Percentiles rank a stretch among this genome's conserved stretches.
These are phyloP conservation scores for Acanthamoeba castellanii DNA, from an alignment of 208 protist species.

Conservation along the genomic window DNA sequence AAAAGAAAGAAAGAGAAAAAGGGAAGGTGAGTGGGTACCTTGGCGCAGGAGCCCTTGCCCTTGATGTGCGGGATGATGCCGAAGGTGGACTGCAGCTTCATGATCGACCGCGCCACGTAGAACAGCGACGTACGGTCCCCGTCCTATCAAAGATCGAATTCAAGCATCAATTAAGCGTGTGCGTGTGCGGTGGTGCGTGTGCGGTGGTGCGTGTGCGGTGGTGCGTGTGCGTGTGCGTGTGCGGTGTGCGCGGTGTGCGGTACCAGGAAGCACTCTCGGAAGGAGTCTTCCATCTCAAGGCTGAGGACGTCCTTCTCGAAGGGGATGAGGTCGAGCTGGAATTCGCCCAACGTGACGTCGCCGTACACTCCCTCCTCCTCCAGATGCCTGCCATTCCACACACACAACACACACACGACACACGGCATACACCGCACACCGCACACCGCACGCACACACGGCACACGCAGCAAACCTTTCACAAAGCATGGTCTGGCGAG, in stretches of 20 bases:
- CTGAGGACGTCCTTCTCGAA: constrained; percentile 89
- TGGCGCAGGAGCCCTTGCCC: constrained; percentile 81
- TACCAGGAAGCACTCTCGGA: constrained; percentile 83
- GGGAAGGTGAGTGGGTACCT: no score
- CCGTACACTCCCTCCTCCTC: constrained; percentile 72
- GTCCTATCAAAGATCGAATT: constrained; percentile 71
- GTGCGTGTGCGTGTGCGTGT: no score
- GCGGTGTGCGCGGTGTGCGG: no score
- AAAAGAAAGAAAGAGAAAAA: background rate
- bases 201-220: no score
- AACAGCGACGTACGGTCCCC: constrained; percentile 86
- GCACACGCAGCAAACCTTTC: constrained; percentile 17
- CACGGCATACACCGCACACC: no score
- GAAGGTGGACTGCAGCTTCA: constrained; percentile 85
- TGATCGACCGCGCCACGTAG: constrained; percentile 84
- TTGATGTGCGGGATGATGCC: constrained; percentile 85
- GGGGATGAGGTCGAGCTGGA: constrained; percentile 85
- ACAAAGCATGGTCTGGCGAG: constrained; percentile 82
- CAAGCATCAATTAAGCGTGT: no score
- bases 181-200: no score
- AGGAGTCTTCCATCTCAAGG: constrained; percentile 82
- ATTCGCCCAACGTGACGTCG: constrained; percentile 75
- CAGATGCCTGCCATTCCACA: background rate
- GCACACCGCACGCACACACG: background rate
- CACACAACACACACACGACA: background rate